A percentile compares a stretch with the other conserved stretches of the same genome.
Evolutionary conservation across 2,329 filamentous ascomycete species (phyloP).

Genomic region (Arthrobotrys sphaeroides): DNA sequence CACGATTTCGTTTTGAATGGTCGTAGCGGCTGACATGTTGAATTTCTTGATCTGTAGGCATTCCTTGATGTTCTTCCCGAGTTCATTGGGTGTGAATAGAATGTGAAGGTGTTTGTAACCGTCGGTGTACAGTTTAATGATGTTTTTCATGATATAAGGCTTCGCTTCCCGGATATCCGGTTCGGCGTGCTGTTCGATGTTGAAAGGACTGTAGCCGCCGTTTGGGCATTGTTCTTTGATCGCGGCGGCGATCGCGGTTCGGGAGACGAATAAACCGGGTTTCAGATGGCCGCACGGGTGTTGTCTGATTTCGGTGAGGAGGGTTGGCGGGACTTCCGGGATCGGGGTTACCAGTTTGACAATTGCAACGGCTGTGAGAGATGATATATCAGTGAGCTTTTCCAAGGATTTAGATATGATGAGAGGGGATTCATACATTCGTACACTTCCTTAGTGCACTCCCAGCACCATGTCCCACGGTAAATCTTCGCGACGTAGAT

Average conservation of each 20-base stretch:
- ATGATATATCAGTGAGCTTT: background rate
- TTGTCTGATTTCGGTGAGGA: conserved; percentile 22
- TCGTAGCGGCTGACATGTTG: background rate
- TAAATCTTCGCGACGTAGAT: conserved; percentile 30
- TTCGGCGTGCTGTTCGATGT: conserved; percentile 21
- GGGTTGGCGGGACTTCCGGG: conserved; percentile 5
- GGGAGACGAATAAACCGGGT: conserved; percentile 33
- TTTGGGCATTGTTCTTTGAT: conserved; percentile 27
- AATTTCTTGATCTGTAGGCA: conserved; percentile 18
- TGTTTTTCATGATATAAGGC: conserved; percentile 27
- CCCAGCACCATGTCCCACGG: conserved; percentile 41
- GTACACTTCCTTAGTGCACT: conserved; percentile 32
- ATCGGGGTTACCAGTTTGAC: conserved; percentile 25
- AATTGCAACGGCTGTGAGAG: conserved; percentile 12
- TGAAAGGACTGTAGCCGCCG: conserved; percentile 28
- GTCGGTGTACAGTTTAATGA: conserved; percentile 7
- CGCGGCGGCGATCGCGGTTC: conserved; percentile 8
- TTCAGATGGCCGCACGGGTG: conserved; percentile 20
- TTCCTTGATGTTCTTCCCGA: conserved; percentile 10
- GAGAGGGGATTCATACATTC: conserved; percentile 9
- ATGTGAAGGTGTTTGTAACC: conserved; percentile 37
- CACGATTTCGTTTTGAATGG: conserved; percentile 12
- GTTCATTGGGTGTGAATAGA: conserved; percentile 8
- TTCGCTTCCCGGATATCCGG: conserved; percentile 38
- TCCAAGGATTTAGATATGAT: too few relatives aligned